Percentiles rank a stretch among this genome's conserved stretches.
These are phyloP conservation scores for Penicillium odoratum DNA, from an alignment of 495 filamentous ascomycete genomes.

Conservation along the genomic window DNA sequence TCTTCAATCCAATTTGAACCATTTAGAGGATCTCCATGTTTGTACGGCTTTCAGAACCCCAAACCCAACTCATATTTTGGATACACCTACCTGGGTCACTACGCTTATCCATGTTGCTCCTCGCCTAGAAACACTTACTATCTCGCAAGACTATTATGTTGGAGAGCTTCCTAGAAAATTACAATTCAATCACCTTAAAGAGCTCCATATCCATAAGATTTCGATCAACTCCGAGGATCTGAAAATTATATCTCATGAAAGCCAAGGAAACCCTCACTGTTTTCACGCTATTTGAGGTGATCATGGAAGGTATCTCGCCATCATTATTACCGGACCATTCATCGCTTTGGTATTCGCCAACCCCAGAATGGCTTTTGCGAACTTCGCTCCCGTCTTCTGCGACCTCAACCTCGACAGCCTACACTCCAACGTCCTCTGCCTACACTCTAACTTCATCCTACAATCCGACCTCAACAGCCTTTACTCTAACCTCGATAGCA, in stretches of 20 bases:
- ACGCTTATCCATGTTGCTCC: too few relatives aligned
- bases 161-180: too few relatives aligned
- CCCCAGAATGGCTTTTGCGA: not conserved
- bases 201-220: not conserved
- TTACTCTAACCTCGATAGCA: not conserved
- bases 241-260: not conserved
- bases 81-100: too few relatives aligned
- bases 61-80: too few relatives aligned
- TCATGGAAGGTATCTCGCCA: not conserved
- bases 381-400: not conserved
- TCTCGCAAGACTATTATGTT: too few relatives aligned
- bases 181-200: too few relatives aligned
- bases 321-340: not conserved
- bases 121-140: too few relatives aligned
- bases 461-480: not conserved
- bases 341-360: not conserved
- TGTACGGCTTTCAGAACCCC: too few relatives aligned
- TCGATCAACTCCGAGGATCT: not conserved
- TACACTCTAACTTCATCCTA: not conserved
- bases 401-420: not conserved
- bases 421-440: not conserved
- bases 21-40: too few relatives aligned
- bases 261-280: not conserved
- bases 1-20: too few relatives aligned
- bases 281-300: not conserved